Evolutionary conservation across 2,329 filamentous ascomycete species (phyloP).

Genomic region (Pezicula radicicola): DNA sequence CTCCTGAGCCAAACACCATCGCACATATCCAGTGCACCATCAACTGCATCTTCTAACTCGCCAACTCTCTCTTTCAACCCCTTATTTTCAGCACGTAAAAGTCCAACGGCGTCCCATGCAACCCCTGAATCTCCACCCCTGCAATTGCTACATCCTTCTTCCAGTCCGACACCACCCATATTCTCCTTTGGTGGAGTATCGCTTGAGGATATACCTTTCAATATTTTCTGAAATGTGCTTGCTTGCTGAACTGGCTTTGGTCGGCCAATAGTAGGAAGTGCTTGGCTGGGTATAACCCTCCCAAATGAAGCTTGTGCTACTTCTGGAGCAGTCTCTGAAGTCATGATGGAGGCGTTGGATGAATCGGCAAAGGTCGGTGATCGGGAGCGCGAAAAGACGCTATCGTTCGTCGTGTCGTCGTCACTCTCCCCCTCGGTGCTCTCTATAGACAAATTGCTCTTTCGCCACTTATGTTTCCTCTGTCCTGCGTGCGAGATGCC

Average conservation of each 20-base stretch:
- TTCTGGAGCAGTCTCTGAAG: slow-evolving; percentile 14
- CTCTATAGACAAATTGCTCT: slow-evolving; percentile 29
- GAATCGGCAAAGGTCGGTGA: slow-evolving; percentile 47
- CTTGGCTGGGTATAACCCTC: slow-evolving; percentile 13
- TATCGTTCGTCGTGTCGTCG: slow-evolving; percentile 45
- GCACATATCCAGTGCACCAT: slow-evolving; percentile 51
- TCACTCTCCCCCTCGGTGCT: slow-evolving; percentile 54
- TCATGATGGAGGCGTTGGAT: slow-evolving; percentile 10
- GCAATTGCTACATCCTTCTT: slow-evolving; percentile 50
- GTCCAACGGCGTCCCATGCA: slow-evolving; percentile 63
- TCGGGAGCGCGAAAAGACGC: slow-evolving; percentile 58
- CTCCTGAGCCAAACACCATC: background rate
- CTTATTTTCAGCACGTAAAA: slow-evolving; percentile 60
- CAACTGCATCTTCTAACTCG: slow-evolving; percentile 56
- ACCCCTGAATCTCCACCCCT: slow-evolving; percentile 54
- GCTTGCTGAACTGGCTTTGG: slow-evolving; percentile 33
- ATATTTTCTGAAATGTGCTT: slow-evolving; percentile 45
- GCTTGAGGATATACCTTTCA: slow-evolving; percentile 38
- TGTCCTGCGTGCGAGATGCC: slow-evolving; percentile 14
- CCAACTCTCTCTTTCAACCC: slow-evolving; percentile 57
- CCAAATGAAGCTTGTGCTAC: slow-evolving; percentile 17
- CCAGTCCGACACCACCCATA: slow-evolving; percentile 19
- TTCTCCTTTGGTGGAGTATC: slow-evolving; percentile 13
- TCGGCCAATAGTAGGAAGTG: slow-evolving; percentile 17
- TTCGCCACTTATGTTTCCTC: slow-evolving; percentile 8